Base-by-base conservation (phyloP, 371 early-diverging fungal species). In the Dichotomocladium elegans region DNA sequence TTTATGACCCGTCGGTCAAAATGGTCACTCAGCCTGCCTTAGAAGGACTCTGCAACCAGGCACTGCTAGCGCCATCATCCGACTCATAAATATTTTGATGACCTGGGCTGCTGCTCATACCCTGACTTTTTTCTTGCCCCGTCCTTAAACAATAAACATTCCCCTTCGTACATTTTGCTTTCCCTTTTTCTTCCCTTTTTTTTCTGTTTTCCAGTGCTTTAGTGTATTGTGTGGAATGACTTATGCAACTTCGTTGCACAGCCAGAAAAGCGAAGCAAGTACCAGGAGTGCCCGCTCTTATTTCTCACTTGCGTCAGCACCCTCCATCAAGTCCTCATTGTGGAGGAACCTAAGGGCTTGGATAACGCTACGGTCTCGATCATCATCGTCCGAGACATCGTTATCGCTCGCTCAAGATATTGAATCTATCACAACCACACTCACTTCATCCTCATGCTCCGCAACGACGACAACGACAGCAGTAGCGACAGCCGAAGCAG, bases 221-320 rank as follows among this genome's bases (percentile, higher is more conserved):
- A n/a, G n/a, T n/a, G n/a, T n/a, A 31, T 49, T 26, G 42, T 69
- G 67, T 53, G 40, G 27, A 56, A 56, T 37, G 55, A 51, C 55
- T 33, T 72, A 75, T 59, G 66, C 76, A 17, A 55, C 72, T 0
- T 75, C 76, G 0, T 57, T 72, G 25, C 68, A 67, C 28, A 75
- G 76, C 33, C 63, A 67, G 52, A 75, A 72, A 47, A 75, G 76
- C 44, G 51, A 67, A 10, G 63, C 57, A 1, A 75, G 76, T 34
- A 66, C 72, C 30, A 74, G 68, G 43, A 74, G 74, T 34, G 63
- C 57, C 2, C 65, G 65, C 34, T 72, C 72, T 7, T 72, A 63
- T 48, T 37, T 72, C 27, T 75, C 76, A 4, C 30, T 75, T 21
- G 56, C 55, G 14, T 49, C 55, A 53, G 46, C 41, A 22, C 31